Base-by-base conservation (phyloP, 2,329 filamentous ascomycete species). In the Fusarium musae region DNA sequence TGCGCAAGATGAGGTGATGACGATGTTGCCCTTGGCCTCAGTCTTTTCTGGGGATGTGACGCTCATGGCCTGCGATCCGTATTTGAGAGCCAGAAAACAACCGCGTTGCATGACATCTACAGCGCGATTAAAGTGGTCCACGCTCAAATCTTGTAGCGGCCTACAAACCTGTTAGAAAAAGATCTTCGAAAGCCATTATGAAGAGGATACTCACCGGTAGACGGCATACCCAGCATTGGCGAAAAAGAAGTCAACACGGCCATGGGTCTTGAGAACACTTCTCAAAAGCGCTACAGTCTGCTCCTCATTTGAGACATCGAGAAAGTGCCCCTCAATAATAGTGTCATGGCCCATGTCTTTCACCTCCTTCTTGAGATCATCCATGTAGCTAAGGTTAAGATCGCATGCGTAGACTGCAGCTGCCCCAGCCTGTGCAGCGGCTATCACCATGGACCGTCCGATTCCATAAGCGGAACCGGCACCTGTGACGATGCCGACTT, bases 381-480 rank as follows among this genome's bases (percentile, higher is more conserved):
- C 37, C 15, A 69, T 69, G 19, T 66, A 61, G 39, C 43, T 30
- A 15, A 76, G 39, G 1, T 47, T 76, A 4, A 75, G 23, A 42
- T 77, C 74, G 3, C 65, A 69, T 0, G 73, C 74, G 46, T 72
- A 75, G 3, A 77, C 70, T 3, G 74, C 75, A 2, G n/a, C 32
- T 6, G 68, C 75, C 1, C 75, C 75, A 8, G 73, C 69, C 1
- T 34, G 46, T 3, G 76, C 77, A 12, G 77, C 60, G 1, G 58
- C 64, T 15, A 77, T 50, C 0, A 77, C 75, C 13, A 75, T 52
- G 8, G 77, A 78, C 21, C 78, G 53, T 3, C 77, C 77, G 36
- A 79, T 79, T 5, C 78, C 77, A 28, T 72, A 65, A 3, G 77
- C 70, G 2, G 78, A 78, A 2, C 78, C 78, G 2, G 77, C 78